Conservation (phyloP, 2,329 filamentous ascomycete species). For the Pseudodiploospora longispora region DNA sequence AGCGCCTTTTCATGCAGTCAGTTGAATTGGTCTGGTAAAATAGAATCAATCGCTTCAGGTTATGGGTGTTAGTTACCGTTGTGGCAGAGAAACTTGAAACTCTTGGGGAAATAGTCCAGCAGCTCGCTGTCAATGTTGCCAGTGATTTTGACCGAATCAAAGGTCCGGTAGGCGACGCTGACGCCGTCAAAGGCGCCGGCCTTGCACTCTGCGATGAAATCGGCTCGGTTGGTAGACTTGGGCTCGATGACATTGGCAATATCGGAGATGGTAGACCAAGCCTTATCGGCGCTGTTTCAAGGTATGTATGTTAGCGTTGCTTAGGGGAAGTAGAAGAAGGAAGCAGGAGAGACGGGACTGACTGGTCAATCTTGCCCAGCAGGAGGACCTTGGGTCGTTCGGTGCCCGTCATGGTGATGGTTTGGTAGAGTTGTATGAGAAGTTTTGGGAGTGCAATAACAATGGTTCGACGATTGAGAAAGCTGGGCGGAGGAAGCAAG, state of each 20-base stretch:
- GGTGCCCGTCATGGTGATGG: conserved; percentile 14
- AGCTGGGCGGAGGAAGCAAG: too few species aligned
- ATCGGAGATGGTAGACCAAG: conserved; percentile 53
- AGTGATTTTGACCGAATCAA: conserved; percentile 54
- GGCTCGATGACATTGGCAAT: conserved; percentile 60
- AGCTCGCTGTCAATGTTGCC: conserved; percentile 65
- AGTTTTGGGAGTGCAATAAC: background rate
- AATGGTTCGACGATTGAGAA: background rate
- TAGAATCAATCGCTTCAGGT: background rate
- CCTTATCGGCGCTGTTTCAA: conserved; percentile 50
- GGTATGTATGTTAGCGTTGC: background rate
- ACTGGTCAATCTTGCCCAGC: conserved; percentile 33
- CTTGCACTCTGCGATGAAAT: conserved; percentile 62
- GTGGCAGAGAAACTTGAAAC: conserved; percentile 51
- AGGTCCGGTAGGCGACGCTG: conserved; percentile 62
- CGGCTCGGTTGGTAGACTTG: conserved; percentile 50
- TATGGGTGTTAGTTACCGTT: conserved; percentile 36
- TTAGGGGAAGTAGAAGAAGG: background rate
- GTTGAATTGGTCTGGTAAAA: background rate
- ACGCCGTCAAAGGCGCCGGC: conserved; percentile 59
- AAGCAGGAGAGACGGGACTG: conserved; percentile 10
- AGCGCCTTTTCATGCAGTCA: conserved; percentile 44
- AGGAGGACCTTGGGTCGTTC: conserved; percentile 29
- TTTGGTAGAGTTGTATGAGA: background rate
- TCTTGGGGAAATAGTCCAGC: conserved; percentile 46